Evolutionary conservation across 176 grass and related monocot genomes (phyloP).

Genomic region (Elymus sibiricus): DNA sequence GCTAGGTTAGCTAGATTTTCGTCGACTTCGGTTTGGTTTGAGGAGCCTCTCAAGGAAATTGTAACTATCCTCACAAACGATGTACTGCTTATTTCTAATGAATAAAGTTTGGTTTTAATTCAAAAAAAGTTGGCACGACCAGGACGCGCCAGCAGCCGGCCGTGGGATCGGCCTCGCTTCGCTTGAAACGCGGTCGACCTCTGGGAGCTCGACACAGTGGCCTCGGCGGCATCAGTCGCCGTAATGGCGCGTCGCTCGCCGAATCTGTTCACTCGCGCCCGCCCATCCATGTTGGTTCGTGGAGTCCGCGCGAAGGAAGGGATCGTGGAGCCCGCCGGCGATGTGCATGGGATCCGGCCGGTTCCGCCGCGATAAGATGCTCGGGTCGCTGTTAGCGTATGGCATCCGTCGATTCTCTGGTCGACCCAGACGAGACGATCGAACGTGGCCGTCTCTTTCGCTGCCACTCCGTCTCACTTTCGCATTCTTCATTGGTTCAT

Average conservation of each 20-base stretch:
- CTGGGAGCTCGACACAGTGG: background rate
- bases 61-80: no score
- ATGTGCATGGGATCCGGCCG: background rate
- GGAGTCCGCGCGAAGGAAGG: conserved; percentile 22
- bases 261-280: no score
- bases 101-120: no score
- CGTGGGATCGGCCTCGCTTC: no score
- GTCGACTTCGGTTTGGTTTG: no score
- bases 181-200: background rate
- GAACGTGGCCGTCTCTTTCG: background rate
- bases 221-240: background rate
- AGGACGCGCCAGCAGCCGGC: background rate
- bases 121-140: no score
- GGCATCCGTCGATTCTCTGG: background rate
- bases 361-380: background rate
- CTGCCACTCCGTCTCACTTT: background rate
- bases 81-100: no score
- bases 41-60: no score
- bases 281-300: background rate
- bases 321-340: background rate
- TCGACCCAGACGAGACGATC: background rate
- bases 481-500: no score
- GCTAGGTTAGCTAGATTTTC: no score
- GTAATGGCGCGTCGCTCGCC: background rate
- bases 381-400: background rate